Base-by-base conservation (phyloP, 306 rosid species). In the Cucurbita maxima region DNA sequence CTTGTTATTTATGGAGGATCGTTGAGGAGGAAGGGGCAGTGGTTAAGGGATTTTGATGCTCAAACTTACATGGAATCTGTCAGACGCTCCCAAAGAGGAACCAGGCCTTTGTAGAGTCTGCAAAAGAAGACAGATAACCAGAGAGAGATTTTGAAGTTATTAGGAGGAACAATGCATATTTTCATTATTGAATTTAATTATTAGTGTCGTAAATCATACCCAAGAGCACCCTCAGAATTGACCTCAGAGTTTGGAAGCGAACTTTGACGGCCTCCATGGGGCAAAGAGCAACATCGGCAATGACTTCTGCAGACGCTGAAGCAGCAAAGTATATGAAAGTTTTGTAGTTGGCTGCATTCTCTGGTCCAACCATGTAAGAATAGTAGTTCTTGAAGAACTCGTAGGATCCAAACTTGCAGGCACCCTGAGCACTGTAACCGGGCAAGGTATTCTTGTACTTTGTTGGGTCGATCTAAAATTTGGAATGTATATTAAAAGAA, bases 231-330 rank as follows among this genome's bases (percentile, higher is more conserved):
- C 44, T 92, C 92, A 13, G 96, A 85, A 77, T 79, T 85, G 61
- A 92, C 13, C 38, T 88, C 34, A 30, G 34, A 68, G 97, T 92
- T 78, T 92, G 97, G 38, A 89, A 96, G 2, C 97, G 88, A 78
- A 92, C 97, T 75, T 92, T 92, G 67, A 92, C 90, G 0, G 96
- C 97, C 77, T 89, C 96, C 91, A 92, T 81, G 54, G 97, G 97
- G 55, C 97, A 92, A 48, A 92, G 94, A 30, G 89, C 94, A 45
- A 86, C 14, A 82, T 68, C 97, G 30, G 97, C 97, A 78, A 92
- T 83, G 43, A 86, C 68, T 82, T 92, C 97, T 10, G 96, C 96
- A 4, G 97, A 92, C 53, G 96, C 96, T 10, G 97, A 77, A 58
- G 95, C 96, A 11, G 92, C 96, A 8, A 89, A 83, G 70, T 81